Evolutionary conservation across 257 asterid genomes (phyloP).

Genomic region (Plantago elongata): DNA sequence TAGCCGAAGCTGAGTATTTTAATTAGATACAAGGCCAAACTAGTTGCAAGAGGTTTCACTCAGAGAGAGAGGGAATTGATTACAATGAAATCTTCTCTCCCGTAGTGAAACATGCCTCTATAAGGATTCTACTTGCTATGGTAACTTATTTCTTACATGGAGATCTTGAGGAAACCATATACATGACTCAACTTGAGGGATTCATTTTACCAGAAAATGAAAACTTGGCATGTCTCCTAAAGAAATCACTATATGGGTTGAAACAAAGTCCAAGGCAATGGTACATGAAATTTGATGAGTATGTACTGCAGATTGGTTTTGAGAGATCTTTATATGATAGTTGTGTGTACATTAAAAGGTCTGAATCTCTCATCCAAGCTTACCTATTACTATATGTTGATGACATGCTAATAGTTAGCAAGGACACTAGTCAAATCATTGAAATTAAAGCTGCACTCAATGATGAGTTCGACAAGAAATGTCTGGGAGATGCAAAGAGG

Average conservation of each 20-base stretch:
- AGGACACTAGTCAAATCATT: not conserved
- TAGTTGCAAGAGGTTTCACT: slow-evolving; percentile 1
- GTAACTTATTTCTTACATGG: not conserved
- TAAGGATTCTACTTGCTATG: not conserved
- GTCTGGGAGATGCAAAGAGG: too few relatives aligned
- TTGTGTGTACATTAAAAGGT: not conserved
- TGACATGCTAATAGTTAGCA: not conserved
- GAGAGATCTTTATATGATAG: not conserved
- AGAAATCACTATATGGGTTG: not conserved
- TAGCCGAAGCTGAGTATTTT: not conserved
- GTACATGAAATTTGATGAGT: not conserved
- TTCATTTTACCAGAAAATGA: not conserved
- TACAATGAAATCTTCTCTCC: slow-evolving; percentile 7
- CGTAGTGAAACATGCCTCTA: not conserved
- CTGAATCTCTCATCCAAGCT: too few relatives aligned
- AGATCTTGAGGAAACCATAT: not conserved
- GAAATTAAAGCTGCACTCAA: too few relatives aligned
- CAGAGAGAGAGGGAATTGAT: slow-evolving; percentile 4
- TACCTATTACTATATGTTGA: not conserved
- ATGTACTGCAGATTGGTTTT: not conserved
- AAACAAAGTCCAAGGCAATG: not conserved
- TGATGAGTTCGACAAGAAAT: too few relatives aligned
- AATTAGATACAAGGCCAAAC: not conserved
- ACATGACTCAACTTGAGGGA: not conserved
- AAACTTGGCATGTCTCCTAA: not conserved